Base-by-base conservation (phyloP, 352 stramenopile species). In the Lagenidium giganteum region DNA sequence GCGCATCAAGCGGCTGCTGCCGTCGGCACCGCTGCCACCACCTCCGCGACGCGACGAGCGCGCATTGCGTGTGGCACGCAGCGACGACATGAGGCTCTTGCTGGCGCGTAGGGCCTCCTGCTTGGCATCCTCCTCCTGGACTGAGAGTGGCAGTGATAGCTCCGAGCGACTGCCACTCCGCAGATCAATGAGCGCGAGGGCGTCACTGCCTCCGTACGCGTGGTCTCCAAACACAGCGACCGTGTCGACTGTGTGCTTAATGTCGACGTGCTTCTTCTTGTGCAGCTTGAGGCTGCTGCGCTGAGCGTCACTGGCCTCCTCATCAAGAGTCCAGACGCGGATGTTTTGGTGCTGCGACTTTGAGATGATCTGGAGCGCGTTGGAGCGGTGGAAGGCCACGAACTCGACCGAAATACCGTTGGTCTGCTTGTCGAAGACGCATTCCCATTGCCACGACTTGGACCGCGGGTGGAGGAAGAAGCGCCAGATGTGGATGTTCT, bases 281-380 rank as follows among this genome's bases (percentile, higher is more conserved):
- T 45, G 45, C 31, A 87, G 57, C 3, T n/a, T 65, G 8, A 80
- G 54, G 11, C 42, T 54, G 23, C 59, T 38, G 9, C 54, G 29
- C 1, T 54, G 37, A 13, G 49, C n/a, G n/a, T n/a, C n/a, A n/a
- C n/a, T n/a, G n/a, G n/a, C n/a, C 13, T 75, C 52, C 34, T 81
- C 74, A 16, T 78, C 64, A 34, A 89, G 44, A 26, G 73, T 64
- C 76, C 76, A 89, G 29, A 89, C 74, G 37, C 76, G 76, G 25
- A 89, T 67, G 31, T 81, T 73, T 45, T 89, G 76, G 43, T 87
- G 69, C 45, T 87, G 69, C 0, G 76, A 89, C 61, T 89, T 89
- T 42, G 70, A 83, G 43, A 87, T 77, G 36, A 86, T 71, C 41
- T 75, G 65, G 25, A 77, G 61, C 4, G 46, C 22, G 3, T 52